Percentiles rank a stretch among this genome's conserved stretches.
These are phyloP conservation scores for Silene conica DNA, from an alignment of 148 eudicot species.

Conservation along the genomic window DNA sequence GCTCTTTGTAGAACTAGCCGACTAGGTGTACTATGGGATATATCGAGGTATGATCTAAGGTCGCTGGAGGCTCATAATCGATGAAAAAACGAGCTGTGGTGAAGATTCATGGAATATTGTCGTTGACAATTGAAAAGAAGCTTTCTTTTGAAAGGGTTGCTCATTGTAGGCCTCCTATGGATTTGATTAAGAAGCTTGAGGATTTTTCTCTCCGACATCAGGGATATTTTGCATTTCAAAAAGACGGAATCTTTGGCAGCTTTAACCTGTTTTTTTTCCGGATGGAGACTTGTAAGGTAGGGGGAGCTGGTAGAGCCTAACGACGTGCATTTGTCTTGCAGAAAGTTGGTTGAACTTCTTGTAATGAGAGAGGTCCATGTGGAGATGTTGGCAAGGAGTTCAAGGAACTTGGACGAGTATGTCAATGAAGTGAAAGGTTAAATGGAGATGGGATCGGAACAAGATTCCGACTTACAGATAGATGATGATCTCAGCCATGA, in stretches of 20 bases:
- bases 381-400: conserved; percentile 49
- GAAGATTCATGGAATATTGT: conserved; percentile 70
- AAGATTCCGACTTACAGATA: too few relatives aligned
- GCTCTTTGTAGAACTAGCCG: too few relatives aligned
- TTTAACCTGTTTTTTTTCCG: conserved; percentile 77
- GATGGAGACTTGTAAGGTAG: conserved; percentile 74
- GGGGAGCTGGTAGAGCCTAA: conserved; percentile 86
- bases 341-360: conserved; percentile 64
- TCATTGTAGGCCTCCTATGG: conserved; percentile 69
- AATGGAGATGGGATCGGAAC: too few relatives aligned
- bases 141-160: conserved; percentile 90
- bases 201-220: conserved; percentile 87
- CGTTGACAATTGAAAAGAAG: conserved; percentile 92
- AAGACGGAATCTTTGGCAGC: conserved; percentile 87
- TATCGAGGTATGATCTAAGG: conserved; percentile 32
- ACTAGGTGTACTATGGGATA: too few relatives aligned
- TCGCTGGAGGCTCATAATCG: conserved; percentile 88
- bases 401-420: conserved; percentile 22
- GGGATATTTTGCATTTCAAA: conserved; percentile 88
- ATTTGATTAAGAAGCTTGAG: conserved; percentile 80
- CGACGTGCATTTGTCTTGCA: conserved; percentile 83
- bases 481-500: conserved; percentile 22
- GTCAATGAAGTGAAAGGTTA: too few relatives aligned
- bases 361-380: conserved; percentile 47
- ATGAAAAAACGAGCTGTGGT: conserved; percentile 83